phyloP scores from a whole-genome alignment of 1,284 basidiomycete genomes.

The Leccinum variabile region DNA sequence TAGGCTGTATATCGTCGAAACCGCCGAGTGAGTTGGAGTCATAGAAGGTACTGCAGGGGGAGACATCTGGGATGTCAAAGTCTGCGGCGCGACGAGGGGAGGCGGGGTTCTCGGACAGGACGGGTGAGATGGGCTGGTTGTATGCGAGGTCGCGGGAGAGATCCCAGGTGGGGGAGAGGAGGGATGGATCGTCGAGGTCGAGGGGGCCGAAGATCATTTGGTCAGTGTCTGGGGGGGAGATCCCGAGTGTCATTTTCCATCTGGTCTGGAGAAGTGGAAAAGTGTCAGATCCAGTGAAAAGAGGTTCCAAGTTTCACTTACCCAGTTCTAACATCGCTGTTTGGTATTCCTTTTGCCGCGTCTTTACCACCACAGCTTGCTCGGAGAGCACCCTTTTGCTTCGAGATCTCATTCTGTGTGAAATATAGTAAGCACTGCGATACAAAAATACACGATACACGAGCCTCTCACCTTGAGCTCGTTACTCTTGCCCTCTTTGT shows the following conservation, averaged over 20 bases:
- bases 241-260: constrained; percentile 73
- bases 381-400: constrained; percentile 83
- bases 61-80: constrained; percentile 38
- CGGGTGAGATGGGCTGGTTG: constrained; percentile 36
- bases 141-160: constrained; percentile 39
- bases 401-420: constrained; percentile 64
- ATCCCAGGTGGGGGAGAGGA: constrained; percentile 48
- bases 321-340: constrained; percentile 86
- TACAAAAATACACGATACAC: neutral
- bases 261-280: constrained; percentile 60
- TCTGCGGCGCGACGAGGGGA: constrained; percentile 34
- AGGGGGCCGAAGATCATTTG: constrained; percentile 62
- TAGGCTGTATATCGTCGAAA: constrained; percentile 33
- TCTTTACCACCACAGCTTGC: constrained; percentile 80
- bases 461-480: constrained; percentile 75
- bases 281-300: neutral
- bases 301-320: constrained; percentile 37
- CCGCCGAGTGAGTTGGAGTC: constrained; percentile 28
- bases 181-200: constrained; percentile 58
- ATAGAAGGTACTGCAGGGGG: constrained; percentile 34
- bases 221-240: constrained; percentile 43
- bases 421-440: constrained; percentile 11
- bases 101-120: constrained; percentile 34
- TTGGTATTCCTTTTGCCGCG: constrained; percentile 86
- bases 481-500: constrained; percentile 96